Percentiles rank a stretch among this genome's conserved stretches.
Evolutionary conservation across 345 rosid genomes (phyloP).

Genomic region (Pelargonium nanum): DNA sequence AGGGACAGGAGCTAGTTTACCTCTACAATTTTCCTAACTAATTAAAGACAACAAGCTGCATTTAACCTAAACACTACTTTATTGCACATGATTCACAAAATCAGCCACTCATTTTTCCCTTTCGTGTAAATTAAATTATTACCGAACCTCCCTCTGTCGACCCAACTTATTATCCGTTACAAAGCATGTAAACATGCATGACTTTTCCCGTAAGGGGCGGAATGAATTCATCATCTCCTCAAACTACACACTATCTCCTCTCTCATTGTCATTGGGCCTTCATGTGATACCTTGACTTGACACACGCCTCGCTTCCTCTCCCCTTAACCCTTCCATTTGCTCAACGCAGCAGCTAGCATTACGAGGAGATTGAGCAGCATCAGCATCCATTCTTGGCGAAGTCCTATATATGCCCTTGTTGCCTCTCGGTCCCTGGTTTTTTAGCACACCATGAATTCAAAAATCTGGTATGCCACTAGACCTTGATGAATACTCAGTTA

Average conservation of each 20-base stretch:
- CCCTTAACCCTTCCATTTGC: background rate
- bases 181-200: background rate
- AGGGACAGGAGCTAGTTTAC: background rate
- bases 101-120: too few species aligned
- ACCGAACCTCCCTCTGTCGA: background rate
- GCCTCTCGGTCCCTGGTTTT: background rate
- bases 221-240: background rate
- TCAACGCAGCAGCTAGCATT: background rate
- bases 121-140: background rate
- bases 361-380: too few species aligned
- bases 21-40: background rate
- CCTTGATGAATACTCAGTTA: conserved; percentile 83
- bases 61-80: background rate
- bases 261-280: background rate
- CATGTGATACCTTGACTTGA: background rate
- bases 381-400: conserved; percentile 7
- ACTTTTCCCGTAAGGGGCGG: background rate
- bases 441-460: conserved; percentile 18
- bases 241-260: background rate
- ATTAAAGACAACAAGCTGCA: background rate
- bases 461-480: conserved; percentile 84
- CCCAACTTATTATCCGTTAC: background rate
- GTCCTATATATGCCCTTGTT: too few species aligned
- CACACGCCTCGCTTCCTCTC: background rate
- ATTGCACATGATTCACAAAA: background rate